Percentiles rank a stretch among this genome's conserved stretches.
Evolutionary conservation across 1,139 yeast species (phyloP).

Genomic region (Kurtzmaniella natalensis): DNA sequence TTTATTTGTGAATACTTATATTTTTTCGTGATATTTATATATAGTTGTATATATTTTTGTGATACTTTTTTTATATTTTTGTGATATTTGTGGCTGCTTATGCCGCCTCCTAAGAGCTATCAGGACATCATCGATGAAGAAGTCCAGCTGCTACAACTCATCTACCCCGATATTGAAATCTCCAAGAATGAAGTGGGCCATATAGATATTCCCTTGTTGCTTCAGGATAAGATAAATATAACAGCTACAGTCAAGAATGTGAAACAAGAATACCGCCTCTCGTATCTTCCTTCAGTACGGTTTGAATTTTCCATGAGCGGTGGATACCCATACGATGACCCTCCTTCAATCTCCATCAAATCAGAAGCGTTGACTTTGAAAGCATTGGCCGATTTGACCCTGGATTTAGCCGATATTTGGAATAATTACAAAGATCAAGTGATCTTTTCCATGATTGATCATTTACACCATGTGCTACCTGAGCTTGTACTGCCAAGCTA

Average conservation of each 20-base stretch:
- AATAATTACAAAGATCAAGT: conserved; percentile 35
- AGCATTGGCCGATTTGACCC: conserved; percentile 12
- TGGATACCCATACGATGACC: conserved; percentile 22
- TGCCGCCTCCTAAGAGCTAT: too few relatives aligned
- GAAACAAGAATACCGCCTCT: not conserved
- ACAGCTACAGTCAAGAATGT: too few relatives aligned
- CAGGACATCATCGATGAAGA: too few relatives aligned
- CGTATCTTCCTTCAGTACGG: conserved; percentile 27
- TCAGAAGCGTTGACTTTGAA: conserved; percentile 18
- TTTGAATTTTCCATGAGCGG: conserved; percentile 25
- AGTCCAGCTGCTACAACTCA: not conserved
- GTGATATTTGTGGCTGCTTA: too few relatives aligned
- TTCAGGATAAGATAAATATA: too few relatives aligned
- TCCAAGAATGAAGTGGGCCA: conserved; percentile 20
- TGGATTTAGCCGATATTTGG: conserved; percentile 30
- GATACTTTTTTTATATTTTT: too few relatives aligned
- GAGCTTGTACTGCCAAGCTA: not conserved
- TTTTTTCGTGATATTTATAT: too few relatives aligned
- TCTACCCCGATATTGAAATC: conserved; percentile 32
- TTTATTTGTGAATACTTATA: too few relatives aligned
- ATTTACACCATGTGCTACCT: conserved; percentile 24
- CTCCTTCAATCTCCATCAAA: conserved; percentile 23
- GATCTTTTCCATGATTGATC: conserved; percentile 45
- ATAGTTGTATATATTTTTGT: too few relatives aligned
- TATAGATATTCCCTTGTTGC: conserved; percentile 20